These are phyloP conservation scores for Aspergillus vadensis DNA, from an alignment of 2,329 filamentous ascomycete genomes.

Conservation along the genomic window DNA sequence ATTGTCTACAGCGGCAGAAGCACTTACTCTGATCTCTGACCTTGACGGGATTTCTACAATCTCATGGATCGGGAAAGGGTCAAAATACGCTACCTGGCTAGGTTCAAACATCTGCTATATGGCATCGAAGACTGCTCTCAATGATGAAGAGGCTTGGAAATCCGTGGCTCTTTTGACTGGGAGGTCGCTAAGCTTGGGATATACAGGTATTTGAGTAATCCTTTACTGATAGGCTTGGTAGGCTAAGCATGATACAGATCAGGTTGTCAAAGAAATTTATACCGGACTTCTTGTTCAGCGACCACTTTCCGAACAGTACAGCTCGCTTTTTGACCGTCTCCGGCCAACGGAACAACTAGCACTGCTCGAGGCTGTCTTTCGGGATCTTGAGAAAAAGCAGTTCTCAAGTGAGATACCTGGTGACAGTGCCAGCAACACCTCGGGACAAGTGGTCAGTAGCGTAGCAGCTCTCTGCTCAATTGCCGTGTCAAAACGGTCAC, in stretches of 20 bases:
- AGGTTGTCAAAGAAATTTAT: constrained; percentile 45
- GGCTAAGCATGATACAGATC: constrained; percentile 36
- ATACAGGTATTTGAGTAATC: constrained; percentile 58
- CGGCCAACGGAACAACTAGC: constrained; percentile 53
- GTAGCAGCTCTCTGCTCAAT: constrained; percentile 59
- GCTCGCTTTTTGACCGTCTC: constrained; percentile 45
- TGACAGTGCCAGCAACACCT: constrained; percentile 10
- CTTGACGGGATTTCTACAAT: constrained; percentile 26
- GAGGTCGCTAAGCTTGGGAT: constrained; percentile 70
- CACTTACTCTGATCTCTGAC: constrained; percentile 43
- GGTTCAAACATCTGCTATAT: constrained; percentile 61
- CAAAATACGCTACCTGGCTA: constrained; percentile 70
- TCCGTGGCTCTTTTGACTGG: constrained; percentile 51
- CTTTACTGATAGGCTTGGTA: neutral
- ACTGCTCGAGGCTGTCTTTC: constrained; percentile 49
- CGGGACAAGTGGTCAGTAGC: constrained; percentile 53
- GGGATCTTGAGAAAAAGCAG: constrained; percentile 45
- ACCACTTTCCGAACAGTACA: constrained; percentile 33
- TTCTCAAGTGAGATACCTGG: constrained; percentile 30
- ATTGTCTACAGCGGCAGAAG: constrained; percentile 60
- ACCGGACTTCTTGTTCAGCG: constrained; percentile 36
- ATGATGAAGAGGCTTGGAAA: constrained; percentile 34
- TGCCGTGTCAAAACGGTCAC: constrained; percentile 52
- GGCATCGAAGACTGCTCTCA: constrained; percentile 44
- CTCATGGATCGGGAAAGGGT: constrained; percentile 67